Evolutionary conservation across 257 asterid species (phyloP), one percentile per base, ranked within the genome.

Genomic region (Ocimum tenuiflorum): DNA sequence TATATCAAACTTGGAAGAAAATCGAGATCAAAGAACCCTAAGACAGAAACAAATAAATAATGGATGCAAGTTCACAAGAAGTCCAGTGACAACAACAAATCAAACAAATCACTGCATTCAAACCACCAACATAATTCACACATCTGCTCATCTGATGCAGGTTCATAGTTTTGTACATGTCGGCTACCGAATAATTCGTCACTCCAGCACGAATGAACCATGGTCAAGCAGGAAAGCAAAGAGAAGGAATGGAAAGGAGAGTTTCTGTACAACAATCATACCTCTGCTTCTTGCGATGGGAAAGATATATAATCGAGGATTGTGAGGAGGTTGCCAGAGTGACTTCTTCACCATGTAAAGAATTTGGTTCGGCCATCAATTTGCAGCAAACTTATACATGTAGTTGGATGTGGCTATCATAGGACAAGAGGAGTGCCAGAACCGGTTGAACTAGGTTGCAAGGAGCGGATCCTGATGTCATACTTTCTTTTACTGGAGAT

Each of bases 381-480:
- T 64, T 49, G 65, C 43, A 68, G 69, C 36, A 65, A 48, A 58
- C 64, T 59, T 64, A 58, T 45, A 49, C 18, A 35, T 35, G 48
- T 49, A 60, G 27, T 58, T 38, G n/a, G 24, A 54, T 22, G 56
- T 35, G 41, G 64, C 60, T 38, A 76, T 81, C 71, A 79, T 35
- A 47, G 64, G 70, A 52, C 74, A 52, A 80, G 73, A 31, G 87
- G 87, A 70, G 85, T 80, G 48, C 85, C 79, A 15, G 73, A 78
- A 71, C 73, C 79, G 23, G 80, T 67, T 38, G 88, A 81, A 69
- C 83, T 81, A 33, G 96, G 96, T 73, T 83, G 94, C 82, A 88
- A 75, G 18, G 89, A 81, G 41, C 96, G 88, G 68, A 88, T 83
- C 61, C 78, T 83, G 69, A 88, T 84, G 63, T 86, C 82, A 23